phyloP scores from a whole-genome alignment of 1,284 basidiomycete genomes.

The Gymnopus androsaceus region DNA sequence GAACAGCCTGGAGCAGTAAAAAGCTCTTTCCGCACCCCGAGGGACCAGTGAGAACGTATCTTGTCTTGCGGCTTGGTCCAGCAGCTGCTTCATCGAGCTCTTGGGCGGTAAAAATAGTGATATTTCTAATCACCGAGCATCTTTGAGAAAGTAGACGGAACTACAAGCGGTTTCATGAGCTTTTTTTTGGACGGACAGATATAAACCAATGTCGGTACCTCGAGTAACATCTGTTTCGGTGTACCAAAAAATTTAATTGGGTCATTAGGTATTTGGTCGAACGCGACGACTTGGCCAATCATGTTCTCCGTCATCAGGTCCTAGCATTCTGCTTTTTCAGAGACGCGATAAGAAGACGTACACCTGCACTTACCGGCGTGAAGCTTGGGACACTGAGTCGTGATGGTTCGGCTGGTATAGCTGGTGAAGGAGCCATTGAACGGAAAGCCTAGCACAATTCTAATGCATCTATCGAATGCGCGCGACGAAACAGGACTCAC shows the following conservation, averaged over 20 bases:
- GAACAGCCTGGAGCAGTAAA: conserved; percentile 78
- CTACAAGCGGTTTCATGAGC: conserved; percentile 38
- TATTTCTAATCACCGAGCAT: conserved; percentile 64
- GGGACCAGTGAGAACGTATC: conserved; percentile 75
- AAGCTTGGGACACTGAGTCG: conserved; percentile 40
- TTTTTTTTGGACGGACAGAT: not conserved
- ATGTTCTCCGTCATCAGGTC: conserved; percentile 37
- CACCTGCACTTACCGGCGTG: conserved; percentile 37
- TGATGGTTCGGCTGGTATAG: conserved; percentile 32
- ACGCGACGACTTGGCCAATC: conserved; percentile 44
- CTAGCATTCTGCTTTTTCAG: conserved; percentile 25
- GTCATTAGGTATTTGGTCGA: conserved; percentile 45
- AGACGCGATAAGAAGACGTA: not conserved
- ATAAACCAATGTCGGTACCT: conserved; percentile 44
- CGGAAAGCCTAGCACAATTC: conserved; percentile 36
- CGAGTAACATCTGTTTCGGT: conserved; percentile 63
- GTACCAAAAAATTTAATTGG: conserved; percentile 63
- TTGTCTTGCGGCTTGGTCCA: conserved; percentile 45
- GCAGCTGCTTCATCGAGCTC: conserved; percentile 47
- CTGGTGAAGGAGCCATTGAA: conserved; percentile 35
- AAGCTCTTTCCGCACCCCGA: conserved; percentile 85
- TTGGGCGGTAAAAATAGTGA: conserved; percentile 57
- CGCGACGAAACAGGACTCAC: conserved; percentile 16
- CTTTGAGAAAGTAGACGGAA: conserved; percentile 67
- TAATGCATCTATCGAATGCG: not conserved